Percentiles rank a stretch among this genome's conserved stretches.
Evolutionary conservation across 208 protist genomes (phyloP).

Genomic region (Leishmania mexicana): DNA sequence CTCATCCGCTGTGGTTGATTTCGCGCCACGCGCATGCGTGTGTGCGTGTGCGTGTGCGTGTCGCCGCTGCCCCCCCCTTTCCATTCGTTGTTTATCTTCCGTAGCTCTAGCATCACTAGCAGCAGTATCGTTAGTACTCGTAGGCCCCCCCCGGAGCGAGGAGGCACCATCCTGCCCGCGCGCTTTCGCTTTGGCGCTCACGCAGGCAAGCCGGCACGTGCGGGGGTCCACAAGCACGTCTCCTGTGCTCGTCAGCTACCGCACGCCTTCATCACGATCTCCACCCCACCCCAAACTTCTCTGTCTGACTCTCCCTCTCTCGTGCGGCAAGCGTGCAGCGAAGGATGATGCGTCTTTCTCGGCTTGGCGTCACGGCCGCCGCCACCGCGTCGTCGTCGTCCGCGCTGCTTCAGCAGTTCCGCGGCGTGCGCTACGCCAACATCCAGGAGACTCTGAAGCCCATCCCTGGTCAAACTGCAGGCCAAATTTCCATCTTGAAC

Average conservation of each 20-base stretch:
- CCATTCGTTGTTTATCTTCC: neutral
- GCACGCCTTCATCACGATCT: neutral
- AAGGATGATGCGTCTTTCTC: constrained; percentile 25
- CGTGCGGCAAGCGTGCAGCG: neutral
- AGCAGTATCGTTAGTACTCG: neutral
- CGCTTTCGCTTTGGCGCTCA: neutral
- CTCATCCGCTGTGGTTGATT: neutral
- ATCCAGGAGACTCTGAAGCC: constrained; percentile 84
- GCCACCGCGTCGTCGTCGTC: neutral
- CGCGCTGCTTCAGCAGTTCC: constrained; percentile 32
- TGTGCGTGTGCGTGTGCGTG: neutral
- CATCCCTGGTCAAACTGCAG: constrained; percentile 70
- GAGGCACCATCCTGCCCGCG: neutral
- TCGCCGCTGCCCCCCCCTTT: neutral
- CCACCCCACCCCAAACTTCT: neutral
- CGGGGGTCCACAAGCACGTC: neutral
- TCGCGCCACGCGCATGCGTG: neutral
- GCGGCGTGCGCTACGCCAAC: constrained; percentile 75
- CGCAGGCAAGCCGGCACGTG: neutral
- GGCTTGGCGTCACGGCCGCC: constrained; percentile 2
- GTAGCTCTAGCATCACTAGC: neutral
- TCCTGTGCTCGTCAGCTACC: neutral
- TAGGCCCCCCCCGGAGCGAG: neutral
- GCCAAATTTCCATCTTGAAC: constrained; percentile 86
- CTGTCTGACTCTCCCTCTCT: neutral